Conservation (phyloP, 2,329 filamentous ascomycete species). For the Talaromyces atroroseus region DNA sequence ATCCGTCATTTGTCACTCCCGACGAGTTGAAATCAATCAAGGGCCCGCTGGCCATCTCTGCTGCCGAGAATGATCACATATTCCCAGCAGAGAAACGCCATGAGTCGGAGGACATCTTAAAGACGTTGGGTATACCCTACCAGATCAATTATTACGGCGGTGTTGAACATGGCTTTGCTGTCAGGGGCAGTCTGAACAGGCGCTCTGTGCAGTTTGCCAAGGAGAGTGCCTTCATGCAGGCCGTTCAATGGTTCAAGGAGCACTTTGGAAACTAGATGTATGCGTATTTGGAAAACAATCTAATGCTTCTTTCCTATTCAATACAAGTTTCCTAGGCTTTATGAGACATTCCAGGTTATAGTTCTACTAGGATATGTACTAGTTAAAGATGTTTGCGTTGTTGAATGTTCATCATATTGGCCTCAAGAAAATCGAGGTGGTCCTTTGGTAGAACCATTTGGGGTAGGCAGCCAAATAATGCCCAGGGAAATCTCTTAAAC, state of each 20-base stretch:
- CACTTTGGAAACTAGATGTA: conserved; percentile 32
- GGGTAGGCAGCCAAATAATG: background rate
- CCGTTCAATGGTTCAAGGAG: conserved; percentile 66
- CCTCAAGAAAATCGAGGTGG: too few species aligned
- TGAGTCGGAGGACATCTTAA: conserved; percentile 48
- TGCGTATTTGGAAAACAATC: too few species aligned
- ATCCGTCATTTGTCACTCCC: background rate
- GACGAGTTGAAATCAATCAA: conserved; percentile 2
- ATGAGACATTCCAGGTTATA: too few species aligned
- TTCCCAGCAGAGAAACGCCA: background rate
- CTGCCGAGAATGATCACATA: conserved; percentile 1
- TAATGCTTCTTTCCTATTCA: too few species aligned
- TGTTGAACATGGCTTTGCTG: conserved; percentile 65
- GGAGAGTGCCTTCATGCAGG: conserved; percentile 70
- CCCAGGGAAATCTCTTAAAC: background rate
- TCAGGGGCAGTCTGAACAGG: conserved; percentile 55
- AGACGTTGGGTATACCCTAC: conserved; percentile 51
- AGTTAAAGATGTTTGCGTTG: too few species aligned
- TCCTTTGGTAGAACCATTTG: too few species aligned
- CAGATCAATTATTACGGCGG: conserved; percentile 67
- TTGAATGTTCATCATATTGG: too few species aligned
- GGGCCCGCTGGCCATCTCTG: conserved; percentile 6
- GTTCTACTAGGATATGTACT: too few species aligned
- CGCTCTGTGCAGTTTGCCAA: conserved; percentile 58
- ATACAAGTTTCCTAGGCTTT: too few species aligned